Base-by-base conservation (phyloP, 2,329 filamentous ascomycete species). In the Microsporum audouinii region DNA sequence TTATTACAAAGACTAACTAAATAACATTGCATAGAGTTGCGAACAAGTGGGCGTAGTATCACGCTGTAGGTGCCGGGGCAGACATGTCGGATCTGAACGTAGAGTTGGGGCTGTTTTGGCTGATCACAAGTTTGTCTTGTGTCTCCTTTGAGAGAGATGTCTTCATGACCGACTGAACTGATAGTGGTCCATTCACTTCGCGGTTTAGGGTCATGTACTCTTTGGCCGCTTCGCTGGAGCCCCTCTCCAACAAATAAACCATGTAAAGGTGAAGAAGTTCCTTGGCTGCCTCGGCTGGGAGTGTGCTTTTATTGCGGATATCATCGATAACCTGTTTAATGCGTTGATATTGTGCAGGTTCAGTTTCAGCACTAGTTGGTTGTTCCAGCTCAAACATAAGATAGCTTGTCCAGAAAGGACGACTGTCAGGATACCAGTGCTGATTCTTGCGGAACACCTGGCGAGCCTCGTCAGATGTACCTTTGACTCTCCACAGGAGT, bases 341-440 rank as follows among this genome's bases (percentile, higher is more conserved):
- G n/a, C 86, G 86, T 65, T 85, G 79, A 59, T 85, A 84, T 61
- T 90, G 84, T 61, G 83, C 77, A 1, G 78, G 68, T 69, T 92
- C 88, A 1, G 81, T 79, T 57, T 85, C 82, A 0, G 79, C 76
- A 63, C 78, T 85, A 1, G 86, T 87, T 8, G 89, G 87, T 72
- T 96, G 91, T 61, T 88, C 85, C 57, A 95, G 79, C 77, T 99
- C 94, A 70, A 99, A 96, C 62, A 87, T 79, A 60, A 97, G 82
- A 79, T 91, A 97, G 69, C 84, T 88, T 67, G 85, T 80, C 92
- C 94, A 99, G 79, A 97, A 97, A 49, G 88, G 80, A 38, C 85
- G 83, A 72, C 91, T 96, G 70, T 94, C 89, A 1, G 86, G 80
- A 71, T 95, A 96, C 80, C 85, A 89, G 70, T 91, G 85, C 61